Conservation (phyloP, 768 basidiomycete genomes). For the Xerocomus brunneocitrinus region DNA sequence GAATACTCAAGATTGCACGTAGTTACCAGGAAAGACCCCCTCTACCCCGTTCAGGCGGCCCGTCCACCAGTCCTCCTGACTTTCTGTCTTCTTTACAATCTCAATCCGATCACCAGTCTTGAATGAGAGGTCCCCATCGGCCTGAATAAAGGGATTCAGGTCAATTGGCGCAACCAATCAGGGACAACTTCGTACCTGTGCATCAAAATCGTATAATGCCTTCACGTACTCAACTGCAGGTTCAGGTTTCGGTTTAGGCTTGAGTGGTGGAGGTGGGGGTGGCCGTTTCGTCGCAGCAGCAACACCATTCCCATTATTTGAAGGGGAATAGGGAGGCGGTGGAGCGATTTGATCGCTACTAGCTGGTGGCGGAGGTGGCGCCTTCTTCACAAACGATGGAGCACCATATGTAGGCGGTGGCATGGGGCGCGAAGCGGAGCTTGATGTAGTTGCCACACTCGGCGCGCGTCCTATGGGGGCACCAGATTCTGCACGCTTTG, state of each 20-base stretch:
- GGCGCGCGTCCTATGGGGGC: slow-evolving; percentile 34
- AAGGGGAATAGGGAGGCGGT: slow-evolving; percentile 36
- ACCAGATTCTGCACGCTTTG: slow-evolving; percentile 37
- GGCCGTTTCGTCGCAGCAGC: slow-evolving; percentile 59
- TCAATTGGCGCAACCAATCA: neutral
- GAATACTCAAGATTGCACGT: slow-evolving; percentile 23
- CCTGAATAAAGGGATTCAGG: slow-evolving; percentile 36
- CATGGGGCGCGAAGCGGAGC: slow-evolving; percentile 24
- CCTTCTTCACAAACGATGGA: slow-evolving; percentile 38
- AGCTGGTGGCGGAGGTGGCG: slow-evolving; percentile 38
- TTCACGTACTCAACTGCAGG: slow-evolving; percentile 72
- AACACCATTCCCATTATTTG: slow-evolving; percentile 16
- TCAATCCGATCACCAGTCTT: slow-evolving; percentile 87
- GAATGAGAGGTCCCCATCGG: slow-evolving; percentile 91
- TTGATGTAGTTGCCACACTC: slow-evolving; percentile 23
- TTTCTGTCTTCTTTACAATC: slow-evolving; percentile 76
- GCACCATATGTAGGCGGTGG: slow-evolving; percentile 21
- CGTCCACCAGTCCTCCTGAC: slow-evolving; percentile 97
- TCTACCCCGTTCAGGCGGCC: slow-evolving; percentile 76
- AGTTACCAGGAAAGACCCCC: slow-evolving; percentile 86
- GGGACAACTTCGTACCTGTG: slow-evolving; percentile 53
- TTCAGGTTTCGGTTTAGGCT: slow-evolving; percentile 76
- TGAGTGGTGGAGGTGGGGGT: slow-evolving; percentile 89
- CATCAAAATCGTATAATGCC: slow-evolving; percentile 91
- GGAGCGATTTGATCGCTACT: slow-evolving; percentile 35